A percentile compares a stretch with the other conserved stretches of the same genome.
phyloP scores from a whole-genome alignment of 495 filamentous ascomycete genomes.

The Penicillium canariense region DNA sequence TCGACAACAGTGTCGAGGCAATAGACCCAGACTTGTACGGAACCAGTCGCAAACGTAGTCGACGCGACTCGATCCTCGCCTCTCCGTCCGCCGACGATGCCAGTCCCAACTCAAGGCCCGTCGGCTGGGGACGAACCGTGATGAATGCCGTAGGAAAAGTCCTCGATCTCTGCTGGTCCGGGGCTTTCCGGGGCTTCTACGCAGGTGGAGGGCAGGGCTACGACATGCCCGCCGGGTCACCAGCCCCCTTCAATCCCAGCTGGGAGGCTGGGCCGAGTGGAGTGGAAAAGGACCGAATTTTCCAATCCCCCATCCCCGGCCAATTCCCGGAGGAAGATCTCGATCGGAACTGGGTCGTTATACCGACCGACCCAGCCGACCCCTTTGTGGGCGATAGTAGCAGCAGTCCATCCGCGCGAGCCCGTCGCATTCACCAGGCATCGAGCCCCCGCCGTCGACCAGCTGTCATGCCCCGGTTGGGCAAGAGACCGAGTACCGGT shows the following conservation, averaged over 20 bases:
- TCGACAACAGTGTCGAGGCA: conserved; percentile 35
- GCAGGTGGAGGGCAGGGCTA: conserved; percentile 78
- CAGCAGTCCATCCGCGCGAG: conserved; percentile 21
- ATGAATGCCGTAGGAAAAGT: conserved; percentile 70
- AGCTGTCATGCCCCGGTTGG: conserved; percentile 22
- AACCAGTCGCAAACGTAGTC: conserved; percentile 42
- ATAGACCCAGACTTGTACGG: conserved; percentile 21
- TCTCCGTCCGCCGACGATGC: conserved; percentile 22
- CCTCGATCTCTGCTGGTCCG: conserved; percentile 74
- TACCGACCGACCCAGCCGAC: conserved; percentile 44
- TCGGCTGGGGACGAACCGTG: conserved; percentile 47
- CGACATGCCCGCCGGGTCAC: conserved; percentile 32
- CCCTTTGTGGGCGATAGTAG: conserved; percentile 14
- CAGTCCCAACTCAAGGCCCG: conserved; percentile 14
- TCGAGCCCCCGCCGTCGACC: conserved; percentile 31
- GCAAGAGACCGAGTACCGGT: conserved; percentile 32
- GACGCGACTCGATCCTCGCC: conserved; percentile 33
- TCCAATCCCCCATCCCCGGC: conserved; percentile 23
- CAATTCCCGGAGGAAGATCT: conserved; percentile 53
- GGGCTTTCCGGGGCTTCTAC: conserved; percentile 78
- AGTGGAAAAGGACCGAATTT: conserved; percentile 23
- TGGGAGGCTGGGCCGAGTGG: conserved; percentile 24
- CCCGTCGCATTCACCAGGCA: conserved; percentile 23
- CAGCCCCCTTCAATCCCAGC: conserved; percentile 19
- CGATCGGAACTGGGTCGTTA: conserved; percentile 71